phyloP scores from a whole-genome alignment of 805 yeast species.

The Candida quercuum region DNA sequence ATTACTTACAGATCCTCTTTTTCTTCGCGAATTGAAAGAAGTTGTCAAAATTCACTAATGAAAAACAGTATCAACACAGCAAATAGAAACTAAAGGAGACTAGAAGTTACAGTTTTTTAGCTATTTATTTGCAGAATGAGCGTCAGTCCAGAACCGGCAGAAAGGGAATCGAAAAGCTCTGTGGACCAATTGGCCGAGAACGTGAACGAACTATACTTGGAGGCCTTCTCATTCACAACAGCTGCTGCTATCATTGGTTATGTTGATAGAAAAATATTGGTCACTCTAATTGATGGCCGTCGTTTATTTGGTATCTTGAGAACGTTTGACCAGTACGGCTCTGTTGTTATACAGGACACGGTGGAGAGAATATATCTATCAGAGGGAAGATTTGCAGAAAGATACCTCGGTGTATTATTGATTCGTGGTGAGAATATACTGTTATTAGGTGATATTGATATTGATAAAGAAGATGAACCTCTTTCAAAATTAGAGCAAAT shows the following conservation, averaged over 20 bases:
- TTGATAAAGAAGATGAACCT: constrained; percentile 76
- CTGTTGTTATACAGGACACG: constrained; percentile 87
- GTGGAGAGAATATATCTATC: constrained; percentile 74
- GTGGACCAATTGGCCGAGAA: constrained; percentile 29
- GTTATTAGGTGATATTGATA: constrained; percentile 88
- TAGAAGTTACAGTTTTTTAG: background rate
- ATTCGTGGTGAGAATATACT: constrained; percentile 96
- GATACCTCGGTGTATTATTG: constrained; percentile 73
- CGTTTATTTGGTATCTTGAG: constrained; percentile 83
- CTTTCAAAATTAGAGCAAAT: constrained; percentile 51
- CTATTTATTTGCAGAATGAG: background rate
- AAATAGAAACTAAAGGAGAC: no score
- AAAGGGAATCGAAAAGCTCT: constrained; percentile 8
- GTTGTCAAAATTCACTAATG: background rate
- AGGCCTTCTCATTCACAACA: constrained; percentile 78
- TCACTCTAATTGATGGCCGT: constrained; percentile 84
- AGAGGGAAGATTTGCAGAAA: constrained; percentile 63
- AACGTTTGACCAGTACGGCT: constrained; percentile 91
- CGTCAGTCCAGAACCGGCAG: background rate
- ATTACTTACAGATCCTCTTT: no score
- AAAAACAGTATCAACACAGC: no score
- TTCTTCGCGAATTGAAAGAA: no score
- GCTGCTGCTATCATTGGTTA: constrained; percentile 89
- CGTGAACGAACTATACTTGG: constrained; percentile 58
- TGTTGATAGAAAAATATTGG: constrained; percentile 75